Percentiles rank a stretch among this genome's conserved stretches.
These are phyloP conservation scores for Daphne laureola DNA, from an alignment of 441 rosid genomes.

Conservation along the genomic window DNA sequence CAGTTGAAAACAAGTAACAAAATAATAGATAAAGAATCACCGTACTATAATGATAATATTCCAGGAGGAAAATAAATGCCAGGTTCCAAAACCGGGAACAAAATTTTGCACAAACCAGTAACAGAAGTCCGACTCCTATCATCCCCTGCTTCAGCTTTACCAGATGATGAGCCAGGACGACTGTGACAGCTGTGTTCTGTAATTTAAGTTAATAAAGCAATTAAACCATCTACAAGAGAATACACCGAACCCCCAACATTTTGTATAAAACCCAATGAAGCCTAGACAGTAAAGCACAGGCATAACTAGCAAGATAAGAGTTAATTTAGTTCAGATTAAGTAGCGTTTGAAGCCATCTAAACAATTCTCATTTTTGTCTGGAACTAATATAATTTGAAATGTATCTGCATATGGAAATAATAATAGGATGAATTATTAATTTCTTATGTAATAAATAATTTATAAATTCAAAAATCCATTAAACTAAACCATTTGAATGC, in stretches of 20 bases:
- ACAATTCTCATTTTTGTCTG: no score
- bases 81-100: constrained; percentile 6
- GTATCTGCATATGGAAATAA: no score
- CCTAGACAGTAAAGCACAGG: no score
- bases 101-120: constrained; percentile 34
- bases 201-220: constrained; percentile 16
- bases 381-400: no score
- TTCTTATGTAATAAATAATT: no score
- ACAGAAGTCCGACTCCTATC: constrained; percentile 35
- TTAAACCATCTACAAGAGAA: neutral
- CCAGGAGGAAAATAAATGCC: neutral
- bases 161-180: constrained; percentile 57
- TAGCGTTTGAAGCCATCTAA: no score
- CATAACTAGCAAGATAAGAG: no score
- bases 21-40: constrained; percentile 6
- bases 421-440: no score
- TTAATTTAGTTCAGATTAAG: no score
- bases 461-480: no score
- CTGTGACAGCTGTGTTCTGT: constrained; percentile 51
- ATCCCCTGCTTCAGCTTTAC: constrained; percentile 29
- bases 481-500: neutral
- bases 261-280: no score
- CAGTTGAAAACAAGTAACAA: constrained; percentile 4
- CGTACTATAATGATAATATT: neutral
- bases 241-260: no score